Conservation (phyloP, 805 yeast species). For the Candida alai region DNA sequence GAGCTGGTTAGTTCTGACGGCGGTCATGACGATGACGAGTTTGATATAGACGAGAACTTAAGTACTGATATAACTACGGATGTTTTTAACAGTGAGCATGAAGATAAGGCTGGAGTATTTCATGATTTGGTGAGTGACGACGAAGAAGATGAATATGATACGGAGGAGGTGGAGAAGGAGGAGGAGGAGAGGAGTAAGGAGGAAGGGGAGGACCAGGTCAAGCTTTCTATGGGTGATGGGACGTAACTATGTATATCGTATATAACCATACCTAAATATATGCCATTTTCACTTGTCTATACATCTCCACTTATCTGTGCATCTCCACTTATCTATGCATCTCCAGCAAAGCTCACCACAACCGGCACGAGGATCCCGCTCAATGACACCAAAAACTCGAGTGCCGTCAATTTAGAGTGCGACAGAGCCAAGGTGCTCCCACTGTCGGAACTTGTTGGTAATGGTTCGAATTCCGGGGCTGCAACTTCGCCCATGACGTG, state of each 20-base stretch:
- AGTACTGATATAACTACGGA: too few species aligned
- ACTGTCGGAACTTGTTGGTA: conserved; percentile 3
- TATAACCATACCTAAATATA: too few species aligned
- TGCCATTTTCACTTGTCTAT: too few species aligned
- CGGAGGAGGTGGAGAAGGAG: conserved; percentile 3
- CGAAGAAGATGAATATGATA: background rate
- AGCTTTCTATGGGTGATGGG: too few species aligned
- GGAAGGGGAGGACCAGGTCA: background rate
- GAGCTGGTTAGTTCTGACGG: background rate
- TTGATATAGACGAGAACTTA: background rate
- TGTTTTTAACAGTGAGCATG: too few species aligned
- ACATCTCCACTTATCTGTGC: too few species aligned
- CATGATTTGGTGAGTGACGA: background rate
- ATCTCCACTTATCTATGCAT: too few species aligned
- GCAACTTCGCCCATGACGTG: conserved; percentile 49
- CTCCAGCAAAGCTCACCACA: conserved; percentile 18
- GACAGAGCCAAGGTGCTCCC: conserved; percentile 1
- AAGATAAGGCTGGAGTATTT: too few species aligned
- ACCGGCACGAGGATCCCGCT: conserved; percentile 27
- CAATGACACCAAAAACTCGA: conserved; percentile 16
- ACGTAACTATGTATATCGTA: too few species aligned
- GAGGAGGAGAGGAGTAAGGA: conserved; percentile 6
- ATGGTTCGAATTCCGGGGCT: background rate
- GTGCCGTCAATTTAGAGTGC: conserved; percentile 5
- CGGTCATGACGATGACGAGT: conserved; percentile 8